Percentiles rank a stretch among this genome's conserved stretches.
These are phyloP conservation scores for Saccharomyces hybrid DNA, from an alignment of 1,139 yeast species.

Conservation along the genomic window DNA sequence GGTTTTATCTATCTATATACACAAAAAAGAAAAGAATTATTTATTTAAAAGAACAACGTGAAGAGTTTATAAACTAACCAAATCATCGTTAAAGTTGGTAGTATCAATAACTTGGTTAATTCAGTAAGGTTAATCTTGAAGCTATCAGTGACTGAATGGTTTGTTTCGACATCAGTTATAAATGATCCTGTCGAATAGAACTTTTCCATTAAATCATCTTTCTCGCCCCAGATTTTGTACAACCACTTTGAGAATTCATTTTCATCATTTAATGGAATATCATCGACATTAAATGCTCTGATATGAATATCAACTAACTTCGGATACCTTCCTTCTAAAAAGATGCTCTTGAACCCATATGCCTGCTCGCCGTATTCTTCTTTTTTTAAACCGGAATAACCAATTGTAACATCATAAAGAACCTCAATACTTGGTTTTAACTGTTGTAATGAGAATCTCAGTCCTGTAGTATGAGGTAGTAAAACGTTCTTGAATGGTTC, in stretches of 20 bases:
- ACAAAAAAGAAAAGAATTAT: background rate
- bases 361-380: conserved; percentile 71
- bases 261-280: conserved; percentile 60
- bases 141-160: conserved; percentile 15
- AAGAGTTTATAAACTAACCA: conserved; percentile 1
- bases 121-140: conserved; percentile 14
- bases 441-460: conserved; percentile 56
- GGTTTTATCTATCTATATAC: background rate
- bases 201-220: conserved; percentile 58
- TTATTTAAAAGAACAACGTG: background rate
- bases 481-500: conserved; percentile 54
- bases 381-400: conserved; percentile 59
- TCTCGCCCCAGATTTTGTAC: conserved; percentile 63
- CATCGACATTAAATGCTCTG: conserved; percentile 47
- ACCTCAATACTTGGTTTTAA: conserved; percentile 54
- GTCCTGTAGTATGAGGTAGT: conserved; percentile 76
- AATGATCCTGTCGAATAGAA: conserved; percentile 57
- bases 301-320: conserved; percentile 54
- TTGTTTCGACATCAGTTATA: conserved; percentile 18
- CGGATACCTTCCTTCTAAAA: conserved; percentile 67
- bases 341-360: conserved; percentile 58
- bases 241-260: conserved; percentile 72
- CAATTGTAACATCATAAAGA: conserved; percentile 78
- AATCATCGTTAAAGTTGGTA: conserved; percentile 11
- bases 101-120: conserved; percentile 11